Conservation (phyloP, 139 green algal genomes). For the Trebouxia sp. region DNA sequence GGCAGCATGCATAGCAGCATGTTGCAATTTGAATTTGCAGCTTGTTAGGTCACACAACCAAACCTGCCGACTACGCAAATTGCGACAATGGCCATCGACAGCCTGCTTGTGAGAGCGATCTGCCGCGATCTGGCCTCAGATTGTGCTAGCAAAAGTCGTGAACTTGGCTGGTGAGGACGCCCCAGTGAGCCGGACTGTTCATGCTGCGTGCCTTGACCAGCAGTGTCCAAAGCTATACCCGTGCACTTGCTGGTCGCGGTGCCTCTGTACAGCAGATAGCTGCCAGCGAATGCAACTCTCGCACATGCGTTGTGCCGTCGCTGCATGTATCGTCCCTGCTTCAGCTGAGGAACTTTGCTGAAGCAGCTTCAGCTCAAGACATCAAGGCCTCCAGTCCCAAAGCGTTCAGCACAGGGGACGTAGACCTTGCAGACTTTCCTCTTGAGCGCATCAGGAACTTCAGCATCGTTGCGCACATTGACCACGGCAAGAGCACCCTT, state of each 20-base stretch:
- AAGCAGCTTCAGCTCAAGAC: neutral
- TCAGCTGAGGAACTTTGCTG: neutral
- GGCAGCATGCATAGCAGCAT: neutral
- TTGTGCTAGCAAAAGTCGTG: neutral
- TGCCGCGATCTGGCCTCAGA: neutral
- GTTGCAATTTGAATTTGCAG: neutral
- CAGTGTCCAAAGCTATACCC: too few species aligned
- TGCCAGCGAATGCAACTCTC: too few species aligned
- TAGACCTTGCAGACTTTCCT: constrained; percentile 3
- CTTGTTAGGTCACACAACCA: neutral
- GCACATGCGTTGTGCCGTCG: too few species aligned
- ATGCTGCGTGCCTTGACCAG: neutral
- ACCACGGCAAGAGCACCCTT: constrained; percentile 85
- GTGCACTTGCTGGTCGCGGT: too few species aligned
- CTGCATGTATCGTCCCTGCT: neutral
- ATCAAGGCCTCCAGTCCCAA: neutral
- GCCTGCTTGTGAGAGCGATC: too few species aligned
- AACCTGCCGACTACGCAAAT: neutral
- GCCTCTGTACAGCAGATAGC: too few species aligned
- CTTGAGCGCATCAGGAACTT: constrained; percentile 68
- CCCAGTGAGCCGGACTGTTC: neutral
- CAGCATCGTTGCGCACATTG: constrained; percentile 83
- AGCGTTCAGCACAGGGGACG: neutral
- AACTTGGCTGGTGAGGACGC: neutral
- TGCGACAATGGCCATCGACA: too few species aligned